A percentile compares a stretch with the other conserved stretches of the same genome.
Evolutionary conservation across 1,284 basidiomycete species (phyloP).

Genomic region (Ustilago curta): DNA sequence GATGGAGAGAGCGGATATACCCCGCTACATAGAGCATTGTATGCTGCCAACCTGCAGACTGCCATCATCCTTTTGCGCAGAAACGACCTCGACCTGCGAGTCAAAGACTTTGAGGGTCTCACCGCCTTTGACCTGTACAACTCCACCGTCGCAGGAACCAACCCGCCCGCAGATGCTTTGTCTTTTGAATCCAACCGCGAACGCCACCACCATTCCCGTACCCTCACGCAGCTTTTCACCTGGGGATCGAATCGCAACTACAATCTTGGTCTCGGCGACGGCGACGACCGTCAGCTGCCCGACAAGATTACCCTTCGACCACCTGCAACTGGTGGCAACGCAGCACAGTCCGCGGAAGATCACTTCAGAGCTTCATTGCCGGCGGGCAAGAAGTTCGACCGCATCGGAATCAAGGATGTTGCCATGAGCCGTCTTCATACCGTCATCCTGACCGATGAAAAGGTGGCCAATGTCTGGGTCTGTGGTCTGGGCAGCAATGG

Average conservation of each 20-base stretch:
- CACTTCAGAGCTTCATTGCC: slow-evolving; percentile 25
- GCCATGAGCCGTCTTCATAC: slow-evolving; percentile 65
- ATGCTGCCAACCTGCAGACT: slow-evolving; percentile 83
- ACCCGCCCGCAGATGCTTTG: slow-evolving; percentile 46
- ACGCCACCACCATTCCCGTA: slow-evolving; percentile 34
- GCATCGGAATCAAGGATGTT: slow-evolving; percentile 58
- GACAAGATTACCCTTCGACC: slow-evolving; percentile 78
- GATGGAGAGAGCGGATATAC: slow-evolving; percentile 82
- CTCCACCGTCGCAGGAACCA: slow-evolving; percentile 65
- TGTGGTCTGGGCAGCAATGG: slow-evolving; percentile 63
- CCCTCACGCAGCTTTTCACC: slow-evolving; percentile 77
- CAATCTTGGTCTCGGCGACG: slow-evolving; percentile 82
- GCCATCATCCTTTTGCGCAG: slow-evolving; percentile 82
- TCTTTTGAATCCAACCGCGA: slow-evolving; percentile 24
- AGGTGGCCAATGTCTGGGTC: slow-evolving; percentile 64
- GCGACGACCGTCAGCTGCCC: slow-evolving; percentile 81
- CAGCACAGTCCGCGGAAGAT: slow-evolving; percentile 17
- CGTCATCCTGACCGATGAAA: slow-evolving; percentile 62
- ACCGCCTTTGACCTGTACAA: slow-evolving; percentile 95
- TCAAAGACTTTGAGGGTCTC: slow-evolving; percentile 91
- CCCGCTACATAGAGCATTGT: slow-evolving; percentile 89
- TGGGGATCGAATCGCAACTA: slow-evolving; percentile 86
- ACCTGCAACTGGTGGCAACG: slow-evolving; percentile 2
- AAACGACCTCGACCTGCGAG: slow-evolving; percentile 78
- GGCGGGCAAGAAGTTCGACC: slow-evolving; percentile 59